phyloP scores from a whole-genome alignment of 805 yeast genomes.

The Millerozyma miso region DNA sequence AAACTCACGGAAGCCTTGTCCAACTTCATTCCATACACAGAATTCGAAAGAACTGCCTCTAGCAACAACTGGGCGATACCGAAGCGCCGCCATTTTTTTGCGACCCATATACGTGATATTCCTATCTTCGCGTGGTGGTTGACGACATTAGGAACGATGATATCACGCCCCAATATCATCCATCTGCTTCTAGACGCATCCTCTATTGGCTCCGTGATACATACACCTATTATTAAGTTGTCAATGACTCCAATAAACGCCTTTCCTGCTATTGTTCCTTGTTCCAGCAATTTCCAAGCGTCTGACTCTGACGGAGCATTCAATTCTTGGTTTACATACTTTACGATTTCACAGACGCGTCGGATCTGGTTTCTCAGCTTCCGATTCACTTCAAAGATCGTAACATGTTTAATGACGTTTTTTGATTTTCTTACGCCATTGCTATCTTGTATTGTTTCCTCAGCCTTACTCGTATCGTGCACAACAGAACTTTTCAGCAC shows the following conservation, averaged over 20 bases:
- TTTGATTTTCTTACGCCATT: constrained; percentile 24
- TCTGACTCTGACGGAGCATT: constrained; percentile 46
- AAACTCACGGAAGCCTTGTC: constrained; percentile 50
- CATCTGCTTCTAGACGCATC: constrained; percentile 43
- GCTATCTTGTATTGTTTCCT: constrained; percentile 5
- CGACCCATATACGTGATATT: constrained; percentile 42
- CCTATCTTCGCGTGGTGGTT: constrained; percentile 34
- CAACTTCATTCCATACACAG: constrained; percentile 48
- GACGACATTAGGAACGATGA: constrained; percentile 43
- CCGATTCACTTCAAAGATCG: constrained; percentile 19
- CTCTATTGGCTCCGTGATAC: constrained; percentile 46
- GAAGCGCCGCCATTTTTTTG: constrained; percentile 40
- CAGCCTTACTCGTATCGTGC: constrained; percentile 24
- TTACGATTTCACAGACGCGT: constrained; percentile 33
- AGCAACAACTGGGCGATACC: constrained; percentile 50
- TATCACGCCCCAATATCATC: constrained; percentile 54
- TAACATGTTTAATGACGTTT: constrained; percentile 9
- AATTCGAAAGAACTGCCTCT: constrained; percentile 36
- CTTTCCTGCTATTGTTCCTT: constrained; percentile 13
- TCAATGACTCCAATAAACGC: constrained; percentile 48
- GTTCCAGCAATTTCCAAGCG: constrained; percentile 22
- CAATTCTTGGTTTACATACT: constrained; percentile 55
- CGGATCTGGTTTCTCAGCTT: constrained; percentile 17
- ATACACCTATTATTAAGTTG: constrained; percentile 50
- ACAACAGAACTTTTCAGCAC: constrained; percentile 18